Percentiles rank a stretch among this genome's conserved stretches.
phyloP scores from a whole-genome alignment of 371 early-diverging fungal species.

The Nematocida ausubeli region DNA sequence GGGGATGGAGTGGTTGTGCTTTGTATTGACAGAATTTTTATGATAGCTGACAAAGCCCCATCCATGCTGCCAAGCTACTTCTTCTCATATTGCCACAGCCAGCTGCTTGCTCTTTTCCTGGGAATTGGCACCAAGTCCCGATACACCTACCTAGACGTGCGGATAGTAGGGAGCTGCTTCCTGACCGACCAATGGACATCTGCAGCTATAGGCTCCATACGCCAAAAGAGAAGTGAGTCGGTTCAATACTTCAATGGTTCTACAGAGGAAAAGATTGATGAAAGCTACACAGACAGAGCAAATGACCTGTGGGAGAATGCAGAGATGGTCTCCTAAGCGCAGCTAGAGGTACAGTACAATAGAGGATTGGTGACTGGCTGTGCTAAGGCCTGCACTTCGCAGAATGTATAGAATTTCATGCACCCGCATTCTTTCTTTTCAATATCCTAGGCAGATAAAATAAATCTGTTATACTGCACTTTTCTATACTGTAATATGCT shows the following conservation, averaged over 20 bases:
- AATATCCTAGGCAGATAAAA: too few species aligned
- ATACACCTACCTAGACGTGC: constrained; percentile 31
- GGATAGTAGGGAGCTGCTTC: not conserved
- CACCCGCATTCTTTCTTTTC: too few species aligned
- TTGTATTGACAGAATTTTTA: not conserved
- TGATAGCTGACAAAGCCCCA: not conserved
- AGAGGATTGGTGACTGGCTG: not conserved
- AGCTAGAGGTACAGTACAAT: not conserved
- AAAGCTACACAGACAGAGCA: not conserved
- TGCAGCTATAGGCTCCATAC: not conserved
- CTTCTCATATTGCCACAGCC: constrained; percentile 54
- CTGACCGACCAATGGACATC: not conserved
- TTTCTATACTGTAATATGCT: too few species aligned
- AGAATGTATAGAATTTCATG: too few species aligned
- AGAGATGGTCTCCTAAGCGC: constrained; percentile 13
- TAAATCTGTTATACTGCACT: too few species aligned
- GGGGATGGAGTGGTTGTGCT: constrained; percentile 43
- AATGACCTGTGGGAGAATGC: constrained; percentile 25
- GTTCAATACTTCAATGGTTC: not conserved
- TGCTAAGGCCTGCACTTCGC: not conserved
- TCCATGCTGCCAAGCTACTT: constrained; percentile 13
- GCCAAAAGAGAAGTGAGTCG: not conserved
- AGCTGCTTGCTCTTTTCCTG: constrained; percentile 23
- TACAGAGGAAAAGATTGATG: not conserved
- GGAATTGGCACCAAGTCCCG: constrained; percentile 43